phyloP scores from a whole-genome alignment of 1,284 basidiomycete genomes.

The Pholiota adiposa region DNA sequence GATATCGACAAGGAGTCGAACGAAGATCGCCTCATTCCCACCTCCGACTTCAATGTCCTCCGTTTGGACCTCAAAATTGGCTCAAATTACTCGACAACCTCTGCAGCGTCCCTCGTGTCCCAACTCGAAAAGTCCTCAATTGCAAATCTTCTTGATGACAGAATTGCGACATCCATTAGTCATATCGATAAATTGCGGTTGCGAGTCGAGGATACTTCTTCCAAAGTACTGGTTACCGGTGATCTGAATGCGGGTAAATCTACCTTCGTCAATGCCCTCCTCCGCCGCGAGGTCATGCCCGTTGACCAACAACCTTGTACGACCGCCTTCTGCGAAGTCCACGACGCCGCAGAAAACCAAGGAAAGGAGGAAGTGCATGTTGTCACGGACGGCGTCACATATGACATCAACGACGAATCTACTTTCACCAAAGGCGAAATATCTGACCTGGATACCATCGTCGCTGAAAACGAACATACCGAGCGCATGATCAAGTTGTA shows the following conservation, averaged over 20 bases:
- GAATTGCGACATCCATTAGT: conserved; percentile 75
- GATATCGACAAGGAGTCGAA: conserved; percentile 40
- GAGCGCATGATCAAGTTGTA: conserved; percentile 85
- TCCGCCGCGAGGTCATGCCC: conserved; percentile 91
- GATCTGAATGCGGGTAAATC: conserved; percentile 99
- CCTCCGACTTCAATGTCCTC: conserved; percentile 81
- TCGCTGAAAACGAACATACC: conserved; percentile 77
- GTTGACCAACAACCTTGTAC: conserved; percentile 99
- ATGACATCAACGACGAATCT: conserved; percentile 72
- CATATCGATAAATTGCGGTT: conserved; percentile 88
- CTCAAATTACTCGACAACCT: conserved; percentile 66
- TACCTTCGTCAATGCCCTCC: conserved; percentile 95
- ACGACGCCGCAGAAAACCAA: conserved; percentile 86
- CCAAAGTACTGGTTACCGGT: conserved; percentile 98
- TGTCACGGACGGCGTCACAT: conserved; percentile 70
- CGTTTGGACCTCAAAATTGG: conserved; percentile 94
- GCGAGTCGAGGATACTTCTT: conserved; percentile 91
- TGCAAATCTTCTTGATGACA: conserved; percentile 89
- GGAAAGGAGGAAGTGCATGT: conserved; percentile 86
- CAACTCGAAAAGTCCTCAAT: conserved; percentile 94
- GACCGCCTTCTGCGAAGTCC: conserved; percentile 96
- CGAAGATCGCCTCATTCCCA: conserved; percentile 46
- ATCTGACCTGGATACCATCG: conserved; percentile 79
- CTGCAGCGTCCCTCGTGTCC: conserved; percentile 83
- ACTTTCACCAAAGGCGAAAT: conserved; percentile 80